Evolutionary conservation across 1,284 basidiomycete species (phyloP).

Genomic region (Phylloporus gajari): DNA sequence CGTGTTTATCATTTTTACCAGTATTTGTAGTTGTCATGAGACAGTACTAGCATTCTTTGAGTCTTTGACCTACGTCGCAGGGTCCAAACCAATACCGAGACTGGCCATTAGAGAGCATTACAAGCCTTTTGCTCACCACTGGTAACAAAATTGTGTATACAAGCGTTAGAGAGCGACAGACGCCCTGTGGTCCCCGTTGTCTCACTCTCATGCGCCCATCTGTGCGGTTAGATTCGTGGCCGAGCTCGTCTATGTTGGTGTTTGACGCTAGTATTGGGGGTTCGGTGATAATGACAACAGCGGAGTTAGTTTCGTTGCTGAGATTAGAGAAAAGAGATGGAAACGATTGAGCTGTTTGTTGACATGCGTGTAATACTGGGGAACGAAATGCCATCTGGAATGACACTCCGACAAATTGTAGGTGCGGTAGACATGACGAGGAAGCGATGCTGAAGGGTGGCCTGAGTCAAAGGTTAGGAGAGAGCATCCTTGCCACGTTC

Average conservation of each 20-base stretch:
- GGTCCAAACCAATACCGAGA: not conserved
- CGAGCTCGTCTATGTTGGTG: no score
- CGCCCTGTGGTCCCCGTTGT: no score
- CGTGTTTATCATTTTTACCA: constrained; percentile 17
- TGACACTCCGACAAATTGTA: constrained; percentile 63
- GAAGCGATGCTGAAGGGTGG: constrained; percentile 43
- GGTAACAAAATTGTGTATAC: no score
- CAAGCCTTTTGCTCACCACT: no score
- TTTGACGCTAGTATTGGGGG: no score
- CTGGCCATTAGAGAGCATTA: not conserved
- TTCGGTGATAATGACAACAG: no score
- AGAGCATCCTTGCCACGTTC: no score
- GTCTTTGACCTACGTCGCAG: not conserved
- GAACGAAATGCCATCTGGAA: constrained; percentile 96
- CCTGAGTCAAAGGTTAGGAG: constrained; percentile 14
- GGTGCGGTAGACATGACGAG: constrained; percentile 44
- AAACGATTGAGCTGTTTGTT: constrained; percentile 97
- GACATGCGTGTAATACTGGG: constrained; percentile 97
- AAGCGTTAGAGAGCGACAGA: no score
- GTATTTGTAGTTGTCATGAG: constrained; percentile 17
- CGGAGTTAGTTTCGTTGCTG: no score
- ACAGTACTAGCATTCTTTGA: not conserved
- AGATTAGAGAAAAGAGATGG: constrained; percentile 99
- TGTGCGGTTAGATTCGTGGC: no score
- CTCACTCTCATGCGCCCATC: no score